Evolutionary conservation across 441 rosid species (phyloP), one percentile per base, ranked within the genome.

Genomic region (Sinapis alba): DNA sequence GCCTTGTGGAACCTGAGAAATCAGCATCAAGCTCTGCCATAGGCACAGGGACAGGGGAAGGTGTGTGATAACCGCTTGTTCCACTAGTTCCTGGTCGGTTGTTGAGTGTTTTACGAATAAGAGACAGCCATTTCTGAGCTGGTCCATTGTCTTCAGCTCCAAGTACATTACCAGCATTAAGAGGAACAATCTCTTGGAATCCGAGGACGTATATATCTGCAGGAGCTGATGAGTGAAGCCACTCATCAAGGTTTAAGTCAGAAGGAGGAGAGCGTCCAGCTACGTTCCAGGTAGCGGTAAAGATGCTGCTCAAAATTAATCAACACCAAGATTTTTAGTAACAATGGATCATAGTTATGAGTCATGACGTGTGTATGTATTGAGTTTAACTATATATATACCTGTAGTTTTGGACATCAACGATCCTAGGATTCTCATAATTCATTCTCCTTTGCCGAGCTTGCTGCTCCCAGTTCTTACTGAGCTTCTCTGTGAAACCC

Each of bases 121-220:
- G 89, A 63, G 98, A 84, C 57, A 85, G 79, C 99, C 99, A 96
- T 86, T 93, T 96, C 78, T 88, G 90, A 62, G 99, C 98, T 13
- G 99, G 99, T 18, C 95, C 99, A 75, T 91, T 96, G 84, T 95
- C 98, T 87, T 95, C 99, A 59, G 98, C 87, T 27, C 99, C 99
- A 59, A 96, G 85, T 66, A 96, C 83, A 79, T 96, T 96, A 32
- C 98, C 98, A 69, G 99, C 97, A 80, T 93, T 96, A 69, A 96
- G 83, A 76, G 98, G 98, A 76, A 93, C 98, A 54, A 96, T 93
- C 85, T 96, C 99, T 84, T 96, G 99, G 85, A 93, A 91, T 77
- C 36, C 36, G 36, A 32, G 38, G 47, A 96, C 97, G 65, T 96
- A 96, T 32, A 96, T 96, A 80, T 93, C 99, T 1, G 99, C 97